A percentile compares a stretch with the other conserved stretches of the same genome.
Evolutionary conservation across 495 filamentous ascomycete genomes (phyloP).

Genomic region (Xylaria telfairii): DNA sequence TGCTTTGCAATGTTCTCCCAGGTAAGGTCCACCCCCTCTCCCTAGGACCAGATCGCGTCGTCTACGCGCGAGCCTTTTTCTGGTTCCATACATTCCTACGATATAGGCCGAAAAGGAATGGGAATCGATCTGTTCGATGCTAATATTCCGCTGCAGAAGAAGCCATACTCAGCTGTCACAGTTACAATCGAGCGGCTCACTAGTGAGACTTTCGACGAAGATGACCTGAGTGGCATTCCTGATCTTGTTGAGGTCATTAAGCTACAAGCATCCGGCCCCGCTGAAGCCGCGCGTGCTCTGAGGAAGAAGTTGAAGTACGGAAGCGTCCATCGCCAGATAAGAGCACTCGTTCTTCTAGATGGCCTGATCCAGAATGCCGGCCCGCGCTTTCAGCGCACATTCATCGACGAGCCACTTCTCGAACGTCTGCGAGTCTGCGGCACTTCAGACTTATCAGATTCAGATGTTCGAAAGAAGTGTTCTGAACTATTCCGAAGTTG

Average conservation of each 20-base stretch:
- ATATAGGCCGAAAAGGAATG: neutral
- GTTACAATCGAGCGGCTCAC: slow-evolving; percentile 93
- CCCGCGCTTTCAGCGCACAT: slow-evolving; percentile 81
- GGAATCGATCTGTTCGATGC: slow-evolving; percentile 3
- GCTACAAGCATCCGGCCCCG: slow-evolving; percentile 85
- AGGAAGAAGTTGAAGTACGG: slow-evolving; percentile 99
- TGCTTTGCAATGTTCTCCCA: slow-evolving; percentile 48
- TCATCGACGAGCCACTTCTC: slow-evolving; percentile 90
- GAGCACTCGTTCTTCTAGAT: slow-evolving; percentile 89
- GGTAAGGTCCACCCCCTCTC: slow-evolving; percentile 34
- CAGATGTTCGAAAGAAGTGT: slow-evolving; percentile 84
- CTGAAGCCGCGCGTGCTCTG: slow-evolving; percentile 88
- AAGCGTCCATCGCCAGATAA: slow-evolving; percentile 86
- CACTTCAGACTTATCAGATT: slow-evolving; percentile 83
- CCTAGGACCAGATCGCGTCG: neutral
- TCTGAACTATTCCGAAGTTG: slow-evolving; percentile 86
- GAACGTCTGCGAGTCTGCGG: slow-evolving; percentile 89
- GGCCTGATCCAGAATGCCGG: slow-evolving; percentile 95
- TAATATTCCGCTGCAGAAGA: slow-evolving; percentile 65
- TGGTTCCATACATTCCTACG: neutral
- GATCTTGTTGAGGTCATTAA: slow-evolving; percentile 93
- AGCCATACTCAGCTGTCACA: slow-evolving; percentile 92
- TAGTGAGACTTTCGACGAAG: slow-evolving; percentile 84
- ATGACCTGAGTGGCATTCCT: slow-evolving; percentile 89
- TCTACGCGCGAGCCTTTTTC: slow-evolving; percentile 2